Percentiles rank a stretch among this genome's conserved stretches.
phyloP scores from a whole-genome alignment of 768 basidiomycete species.

The Boletales sp. region DNA sequence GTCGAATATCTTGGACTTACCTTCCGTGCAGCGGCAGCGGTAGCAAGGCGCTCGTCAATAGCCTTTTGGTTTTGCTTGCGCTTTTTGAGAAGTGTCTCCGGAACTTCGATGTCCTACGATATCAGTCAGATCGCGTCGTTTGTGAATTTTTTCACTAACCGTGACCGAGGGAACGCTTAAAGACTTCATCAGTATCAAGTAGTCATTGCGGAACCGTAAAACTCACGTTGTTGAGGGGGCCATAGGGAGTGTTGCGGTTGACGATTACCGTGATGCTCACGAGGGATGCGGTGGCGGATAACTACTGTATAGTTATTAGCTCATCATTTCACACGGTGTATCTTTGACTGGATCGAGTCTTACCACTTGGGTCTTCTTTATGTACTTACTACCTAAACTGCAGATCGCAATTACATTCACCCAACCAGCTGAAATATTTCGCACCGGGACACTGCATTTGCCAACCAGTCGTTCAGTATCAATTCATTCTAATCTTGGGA shows the following conservation, averaged over 20 bases:
- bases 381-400: no score
- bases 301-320: constrained; percentile 37
- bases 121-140: constrained; percentile 12
- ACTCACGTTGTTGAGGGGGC: constrained; percentile 53
- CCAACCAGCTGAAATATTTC: no score
- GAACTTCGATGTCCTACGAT: constrained; percentile 85
- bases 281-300: constrained; percentile 34
- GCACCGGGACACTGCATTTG: no score
- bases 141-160: constrained; percentile 31
- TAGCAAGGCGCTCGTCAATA: constrained; percentile 86
- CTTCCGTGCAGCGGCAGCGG: constrained; percentile 84
- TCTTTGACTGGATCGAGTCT: no score
- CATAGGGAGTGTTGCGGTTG: constrained; percentile 42
- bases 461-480: no score
- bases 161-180: constrained; percentile 45
- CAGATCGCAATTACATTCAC: no score
- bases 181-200: not conserved
- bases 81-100: constrained; percentile 99
- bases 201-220: constrained; percentile 1
- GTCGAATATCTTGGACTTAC: constrained; percentile 42
- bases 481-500: no score
- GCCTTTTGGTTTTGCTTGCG: constrained; percentile 97
- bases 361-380: no score
- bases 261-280: constrained; percentile 12
- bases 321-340: constrained; percentile 23